phyloP scores from a whole-genome alignment of 495 filamentous ascomycete genomes.

The Podospora sp. region DNA sequence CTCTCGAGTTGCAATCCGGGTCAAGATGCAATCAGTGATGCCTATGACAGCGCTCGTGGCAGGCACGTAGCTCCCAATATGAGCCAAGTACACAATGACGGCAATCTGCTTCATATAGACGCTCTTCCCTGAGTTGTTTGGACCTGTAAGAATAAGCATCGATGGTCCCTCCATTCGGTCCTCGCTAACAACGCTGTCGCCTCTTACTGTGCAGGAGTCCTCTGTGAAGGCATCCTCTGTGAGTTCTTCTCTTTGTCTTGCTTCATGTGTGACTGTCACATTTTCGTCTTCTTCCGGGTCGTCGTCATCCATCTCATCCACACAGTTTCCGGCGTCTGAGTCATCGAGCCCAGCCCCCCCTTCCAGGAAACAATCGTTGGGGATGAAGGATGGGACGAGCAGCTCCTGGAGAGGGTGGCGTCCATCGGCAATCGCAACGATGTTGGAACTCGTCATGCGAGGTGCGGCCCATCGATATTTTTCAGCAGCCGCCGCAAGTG shows the following conservation, averaged over 20 bases:
- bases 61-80: constrained; percentile 90
- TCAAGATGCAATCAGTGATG: constrained; percentile 90
- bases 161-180: constrained; percentile 52
- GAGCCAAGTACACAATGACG: constrained; percentile 90
- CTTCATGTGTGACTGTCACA: neutral
- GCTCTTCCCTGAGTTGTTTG: constrained; percentile 96
- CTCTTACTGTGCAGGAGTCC: neutral
- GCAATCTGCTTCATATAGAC: constrained; percentile 95
- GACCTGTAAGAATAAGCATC: constrained; percentile 85
- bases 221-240: neutral
- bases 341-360: constrained; percentile 58
- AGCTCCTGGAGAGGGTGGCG: constrained; percentile 90
- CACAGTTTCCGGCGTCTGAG: neutral
- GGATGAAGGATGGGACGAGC: constrained; percentile 80
- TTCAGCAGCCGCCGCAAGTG: constrained; percentile 76
- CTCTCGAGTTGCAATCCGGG: constrained; percentile 83
- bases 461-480: constrained; percentile 74
- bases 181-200: constrained; percentile 13
- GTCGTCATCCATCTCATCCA: neutral
- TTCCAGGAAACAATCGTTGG: constrained; percentile 72
- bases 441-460: constrained; percentile 68
- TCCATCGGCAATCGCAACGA: constrained; percentile 78
- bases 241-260: neutral
- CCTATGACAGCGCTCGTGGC: constrained; percentile 79
- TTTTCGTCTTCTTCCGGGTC: neutral